A percentile compares a stretch with the other conserved stretches of the same genome.
phyloP scores from a whole-genome alignment of 805 yeast genomes.

The Lachancea mirantina region DNA sequence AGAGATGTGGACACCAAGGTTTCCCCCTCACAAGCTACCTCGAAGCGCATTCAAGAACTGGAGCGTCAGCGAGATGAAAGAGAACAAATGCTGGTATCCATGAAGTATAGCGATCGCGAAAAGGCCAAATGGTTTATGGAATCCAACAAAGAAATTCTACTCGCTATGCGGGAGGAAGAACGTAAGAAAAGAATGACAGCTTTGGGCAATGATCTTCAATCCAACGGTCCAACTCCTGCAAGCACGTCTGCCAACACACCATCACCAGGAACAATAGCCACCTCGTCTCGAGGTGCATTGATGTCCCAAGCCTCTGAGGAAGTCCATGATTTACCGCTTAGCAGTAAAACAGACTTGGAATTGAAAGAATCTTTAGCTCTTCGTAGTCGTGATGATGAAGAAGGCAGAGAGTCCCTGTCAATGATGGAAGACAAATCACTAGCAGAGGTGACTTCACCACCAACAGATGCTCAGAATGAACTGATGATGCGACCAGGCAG shows the following conservation, averaged over 20 bases:
- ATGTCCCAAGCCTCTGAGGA: conserved; percentile 1
- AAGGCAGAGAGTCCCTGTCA: neutral
- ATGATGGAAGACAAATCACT: neutral
- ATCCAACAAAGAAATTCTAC: conserved; percentile 26
- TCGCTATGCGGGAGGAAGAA: conserved; percentile 30
- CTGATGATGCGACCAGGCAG: neutral
- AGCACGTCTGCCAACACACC: conserved; percentile 7
- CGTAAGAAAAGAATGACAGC: conserved; percentile 26
- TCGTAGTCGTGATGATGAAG: conserved; percentile 1
- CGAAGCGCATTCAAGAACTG: conserved; percentile 23
- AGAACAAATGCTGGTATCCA: conserved; percentile 30
- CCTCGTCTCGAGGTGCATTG: conserved; percentile 1
- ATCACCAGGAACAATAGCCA: conserved; percentile 4
- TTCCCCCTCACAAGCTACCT: conserved; percentile 3
- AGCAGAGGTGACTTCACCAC: conserved; percentile 4
- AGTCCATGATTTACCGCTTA: neutral
- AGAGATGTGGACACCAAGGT: conserved; percentile 1
- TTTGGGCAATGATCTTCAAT: conserved; percentile 11
- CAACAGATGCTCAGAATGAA: conserved; percentile 4
- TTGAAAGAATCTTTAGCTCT: no score
- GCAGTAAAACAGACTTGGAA: neutral
- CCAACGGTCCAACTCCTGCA: conserved; percentile 4
- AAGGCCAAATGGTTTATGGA: conserved; percentile 30
- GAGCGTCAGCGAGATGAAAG: conserved; percentile 28
- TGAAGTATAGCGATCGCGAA: conserved; percentile 31